Percentiles rank a stretch among this genome's conserved stretches.
phyloP scores from a whole-genome alignment of 164 flowering plant species.

The Akebia trifoliata region DNA sequence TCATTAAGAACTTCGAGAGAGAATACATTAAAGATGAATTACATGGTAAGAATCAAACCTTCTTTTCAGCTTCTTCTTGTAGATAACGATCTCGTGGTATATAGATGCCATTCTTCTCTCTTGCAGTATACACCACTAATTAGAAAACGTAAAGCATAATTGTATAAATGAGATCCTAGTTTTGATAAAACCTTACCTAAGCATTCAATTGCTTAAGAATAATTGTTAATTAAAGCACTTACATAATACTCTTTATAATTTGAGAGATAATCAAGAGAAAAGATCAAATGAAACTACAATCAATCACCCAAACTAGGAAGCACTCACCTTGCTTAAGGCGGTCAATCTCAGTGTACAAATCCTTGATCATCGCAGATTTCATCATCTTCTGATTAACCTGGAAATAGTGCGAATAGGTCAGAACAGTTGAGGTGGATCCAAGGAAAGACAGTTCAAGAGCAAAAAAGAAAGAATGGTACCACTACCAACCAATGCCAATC shows the following conservation, averaged over 20 bases:
- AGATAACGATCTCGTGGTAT: conserved; percentile 80
- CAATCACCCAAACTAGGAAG: conserved; percentile 10
- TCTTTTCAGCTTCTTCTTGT: conserved; percentile 78
- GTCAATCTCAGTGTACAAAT: conserved; percentile 87
- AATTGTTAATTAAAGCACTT: conserved; percentile 1
- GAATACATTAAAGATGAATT: background rate
- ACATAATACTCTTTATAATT: too few relatives aligned
- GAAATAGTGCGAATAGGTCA: conserved; percentile 11
- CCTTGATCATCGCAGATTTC: conserved; percentile 97
- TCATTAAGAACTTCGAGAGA: background rate
- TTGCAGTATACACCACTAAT: conserved; percentile 76
- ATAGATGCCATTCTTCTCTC: conserved; percentile 84
- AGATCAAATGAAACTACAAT: background rate
- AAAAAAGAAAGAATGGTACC: background rate
- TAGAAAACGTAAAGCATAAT: conserved; percentile 6
- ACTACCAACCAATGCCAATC: background rate
- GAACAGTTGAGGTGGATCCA: conserved; percentile 4
- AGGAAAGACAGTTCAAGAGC: background rate
- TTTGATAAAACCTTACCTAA: background rate
- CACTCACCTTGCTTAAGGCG: conserved; percentile 86
- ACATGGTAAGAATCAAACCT: conserved; percentile 35
- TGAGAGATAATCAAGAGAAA: too few relatives aligned
- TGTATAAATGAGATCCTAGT: background rate
- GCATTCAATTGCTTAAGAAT: background rate
- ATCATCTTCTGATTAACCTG: conserved; percentile 99